Conservation (phyloP, 257 asterid genomes). For the Lithospermum erythrorhizon region DNA sequence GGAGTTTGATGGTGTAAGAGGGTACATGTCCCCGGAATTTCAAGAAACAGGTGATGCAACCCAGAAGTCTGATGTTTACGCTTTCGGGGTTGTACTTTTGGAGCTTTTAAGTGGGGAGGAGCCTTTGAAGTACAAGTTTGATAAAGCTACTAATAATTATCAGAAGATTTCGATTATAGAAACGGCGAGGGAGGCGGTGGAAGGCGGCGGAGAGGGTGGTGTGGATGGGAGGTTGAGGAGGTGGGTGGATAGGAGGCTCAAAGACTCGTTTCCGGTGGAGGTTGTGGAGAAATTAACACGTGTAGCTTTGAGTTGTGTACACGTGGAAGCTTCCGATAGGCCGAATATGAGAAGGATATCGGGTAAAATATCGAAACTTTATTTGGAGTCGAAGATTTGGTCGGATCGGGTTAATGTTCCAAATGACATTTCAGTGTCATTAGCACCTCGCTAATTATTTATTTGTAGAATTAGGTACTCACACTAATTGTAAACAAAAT, state of each 20-base stretch:
- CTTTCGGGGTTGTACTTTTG: slow-evolving; percentile 75
- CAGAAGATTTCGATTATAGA: slow-evolving; percentile 41
- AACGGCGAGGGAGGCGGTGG: slow-evolving; percentile 48
- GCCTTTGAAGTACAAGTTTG: slow-evolving; percentile 46
- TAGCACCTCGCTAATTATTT: slow-evolving; percentile 21
- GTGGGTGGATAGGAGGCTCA: slow-evolving; percentile 53
- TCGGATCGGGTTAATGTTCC: slow-evolving; percentile 33
- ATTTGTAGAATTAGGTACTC: too few species aligned
- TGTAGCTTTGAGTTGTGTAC: slow-evolving; percentile 61
- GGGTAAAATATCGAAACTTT: slow-evolving; percentile 52
- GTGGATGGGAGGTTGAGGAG: slow-evolving; percentile 31
- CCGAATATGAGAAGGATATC: slow-evolving; percentile 82
- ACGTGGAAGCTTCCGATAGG: slow-evolving; percentile 48
- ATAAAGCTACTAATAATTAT: slow-evolving; percentile 37
- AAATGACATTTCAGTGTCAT: slow-evolving; percentile 25
- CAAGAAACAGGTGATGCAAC: slow-evolving; percentile 58
- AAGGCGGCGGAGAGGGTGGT: slow-evolving; percentile 38
- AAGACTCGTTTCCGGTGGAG: slow-evolving; percentile 79
- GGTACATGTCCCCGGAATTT: slow-evolving; percentile 95
- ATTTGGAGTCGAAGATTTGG: slow-evolving; percentile 77
- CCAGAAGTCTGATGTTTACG: slow-evolving; percentile 85
- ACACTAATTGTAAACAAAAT: too few species aligned
- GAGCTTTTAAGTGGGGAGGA: slow-evolving; percentile 80
- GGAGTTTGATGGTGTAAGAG: slow-evolving; percentile 70
- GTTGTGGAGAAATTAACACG: slow-evolving; percentile 60